Percentiles rank a stretch among this genome's conserved stretches.
These are phyloP conservation scores for Podaxis sp. DNA, from an alignment of 768 basidiomycete genomes.

Conservation along the genomic window DNA sequence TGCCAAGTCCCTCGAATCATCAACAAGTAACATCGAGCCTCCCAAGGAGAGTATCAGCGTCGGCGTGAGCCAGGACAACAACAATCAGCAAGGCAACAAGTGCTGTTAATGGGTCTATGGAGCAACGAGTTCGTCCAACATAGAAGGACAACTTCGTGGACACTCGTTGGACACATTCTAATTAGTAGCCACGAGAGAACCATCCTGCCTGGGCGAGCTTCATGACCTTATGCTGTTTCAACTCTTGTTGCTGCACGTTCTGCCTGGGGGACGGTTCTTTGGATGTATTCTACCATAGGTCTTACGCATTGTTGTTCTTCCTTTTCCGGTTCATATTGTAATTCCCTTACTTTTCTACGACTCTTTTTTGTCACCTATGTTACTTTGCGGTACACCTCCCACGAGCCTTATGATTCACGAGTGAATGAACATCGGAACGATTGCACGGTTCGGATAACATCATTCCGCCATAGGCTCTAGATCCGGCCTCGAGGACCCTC, in stretches of 20 bases:
- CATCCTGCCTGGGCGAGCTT: not conserved
- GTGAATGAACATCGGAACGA: not conserved
- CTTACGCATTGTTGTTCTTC: not conserved
- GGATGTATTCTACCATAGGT: slow-evolving; percentile 12
- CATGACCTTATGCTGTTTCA: not conserved
- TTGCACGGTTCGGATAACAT: not conserved
- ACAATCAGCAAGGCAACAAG: slow-evolving; percentile 50
- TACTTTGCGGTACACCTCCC: not conserved
- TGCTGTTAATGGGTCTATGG: slow-evolving; percentile 50
- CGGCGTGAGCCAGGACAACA: slow-evolving; percentile 67
- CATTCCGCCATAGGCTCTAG: not conserved
- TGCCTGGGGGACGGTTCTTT: not conserved
- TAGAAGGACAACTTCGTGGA: slow-evolving; percentile 9
- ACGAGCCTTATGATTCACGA: not conserved
- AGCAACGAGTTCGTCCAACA: not conserved
- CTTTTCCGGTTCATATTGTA: slow-evolving; percentile 9
- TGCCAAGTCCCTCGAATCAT: slow-evolving; percentile 90
- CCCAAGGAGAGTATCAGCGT: slow-evolving; percentile 86
- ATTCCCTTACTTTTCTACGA: not conserved
- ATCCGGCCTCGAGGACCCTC: not conserved
- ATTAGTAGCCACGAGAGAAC: not conserved
- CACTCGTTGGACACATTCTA: not conserved
- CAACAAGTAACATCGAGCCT: slow-evolving; percentile 72
- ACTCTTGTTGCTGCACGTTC: not conserved
- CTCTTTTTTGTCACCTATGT: not conserved